Evolutionary conservation across 768 basidiomycete genomes (phyloP).

Genomic region (Melanogaster broomeanus): DNA sequence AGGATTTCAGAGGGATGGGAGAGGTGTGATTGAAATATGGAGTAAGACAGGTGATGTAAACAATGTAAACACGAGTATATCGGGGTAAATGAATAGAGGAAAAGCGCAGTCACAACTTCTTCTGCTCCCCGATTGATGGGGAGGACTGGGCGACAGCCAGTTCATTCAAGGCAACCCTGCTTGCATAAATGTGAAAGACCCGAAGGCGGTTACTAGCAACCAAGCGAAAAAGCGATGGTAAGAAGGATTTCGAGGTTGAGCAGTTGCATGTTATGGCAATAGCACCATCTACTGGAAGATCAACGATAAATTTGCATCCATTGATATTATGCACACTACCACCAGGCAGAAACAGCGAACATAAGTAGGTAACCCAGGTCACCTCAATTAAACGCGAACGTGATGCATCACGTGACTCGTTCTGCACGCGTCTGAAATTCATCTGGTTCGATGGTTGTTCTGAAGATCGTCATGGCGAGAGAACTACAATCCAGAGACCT

Average conservation of each 20-base stretch:
- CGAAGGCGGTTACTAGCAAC: constrained; percentile 60
- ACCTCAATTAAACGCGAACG: constrained; percentile 14
- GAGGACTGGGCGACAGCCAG: constrained; percentile 67
- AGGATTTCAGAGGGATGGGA: constrained; percentile 57
- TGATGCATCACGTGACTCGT: constrained; percentile 17
- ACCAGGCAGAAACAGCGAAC: too few species aligned
- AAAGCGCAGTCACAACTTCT: constrained; percentile 4
- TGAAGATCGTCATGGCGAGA: constrained; percentile 20
- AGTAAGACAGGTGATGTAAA: constrained; percentile 10
- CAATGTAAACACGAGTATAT: background rate
- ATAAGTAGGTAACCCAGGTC: too few species aligned
- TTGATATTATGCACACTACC: background rate
- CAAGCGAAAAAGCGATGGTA: constrained; percentile 53
- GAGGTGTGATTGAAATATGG: constrained; percentile 69
- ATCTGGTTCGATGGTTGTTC: background rate
- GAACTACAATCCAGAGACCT: constrained; percentile 35
- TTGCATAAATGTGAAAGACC: constrained; percentile 61
- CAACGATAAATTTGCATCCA: background rate
- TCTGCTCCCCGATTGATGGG: constrained; percentile 62
- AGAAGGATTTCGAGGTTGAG: constrained; percentile 59
- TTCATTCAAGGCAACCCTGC: constrained; percentile 68
- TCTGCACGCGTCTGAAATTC: background rate
- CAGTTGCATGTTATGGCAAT: constrained; percentile 68
- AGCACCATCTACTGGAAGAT: constrained; percentile 76
- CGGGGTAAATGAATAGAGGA: background rate